Conservation (phyloP, 1,284 basidiomycete species). For the Cutaneotrichosporon dermatis region DNA sequence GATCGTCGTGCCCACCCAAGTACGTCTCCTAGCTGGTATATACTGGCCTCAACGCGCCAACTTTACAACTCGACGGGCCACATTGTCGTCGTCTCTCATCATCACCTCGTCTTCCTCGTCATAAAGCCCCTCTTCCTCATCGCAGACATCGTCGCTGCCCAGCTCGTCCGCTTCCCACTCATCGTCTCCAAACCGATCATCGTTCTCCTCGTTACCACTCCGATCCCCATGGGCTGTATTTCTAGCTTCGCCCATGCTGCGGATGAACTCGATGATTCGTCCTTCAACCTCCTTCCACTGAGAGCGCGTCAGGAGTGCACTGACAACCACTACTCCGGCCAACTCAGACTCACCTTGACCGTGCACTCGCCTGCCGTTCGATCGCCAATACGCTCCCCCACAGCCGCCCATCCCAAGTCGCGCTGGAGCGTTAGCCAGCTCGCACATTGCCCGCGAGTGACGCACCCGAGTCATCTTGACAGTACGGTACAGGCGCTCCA, state of each 20-base stretch:
- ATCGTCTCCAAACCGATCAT: constrained; percentile 7
- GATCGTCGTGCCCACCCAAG: neutral
- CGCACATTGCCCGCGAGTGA: neutral
- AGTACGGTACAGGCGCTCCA: constrained; percentile 7
- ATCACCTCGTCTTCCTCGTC: neutral
- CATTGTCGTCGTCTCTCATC: neutral
- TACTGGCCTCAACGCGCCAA: too few species aligned
- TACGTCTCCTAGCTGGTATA: too few species aligned
- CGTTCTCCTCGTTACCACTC: neutral
- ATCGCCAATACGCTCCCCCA: constrained; percentile 3
- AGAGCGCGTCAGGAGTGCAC: neutral
- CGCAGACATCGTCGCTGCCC: constrained; percentile 3
- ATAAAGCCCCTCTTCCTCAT: neutral
- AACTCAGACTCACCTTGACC: neutral
- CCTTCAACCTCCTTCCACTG: constrained; percentile 6
- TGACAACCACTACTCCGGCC: too few species aligned
- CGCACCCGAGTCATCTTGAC: constrained; percentile 5
- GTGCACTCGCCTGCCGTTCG: constrained; percentile 1
- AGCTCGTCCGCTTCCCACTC: constrained; percentile 14
- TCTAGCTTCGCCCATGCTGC: constrained; percentile 1
- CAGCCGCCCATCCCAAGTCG: neutral
- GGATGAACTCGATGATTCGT: constrained; percentile 2
- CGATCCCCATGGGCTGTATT: neutral
- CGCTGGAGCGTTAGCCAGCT: neutral
- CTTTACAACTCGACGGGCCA: too few species aligned